Percentiles rank a stretch among this genome's conserved stretches.
These are phyloP conservation scores for Stagonosporopsis chrysanthemi DNA, from an alignment of 2,329 filamentous ascomycete genomes.

Conservation along the genomic window DNA sequence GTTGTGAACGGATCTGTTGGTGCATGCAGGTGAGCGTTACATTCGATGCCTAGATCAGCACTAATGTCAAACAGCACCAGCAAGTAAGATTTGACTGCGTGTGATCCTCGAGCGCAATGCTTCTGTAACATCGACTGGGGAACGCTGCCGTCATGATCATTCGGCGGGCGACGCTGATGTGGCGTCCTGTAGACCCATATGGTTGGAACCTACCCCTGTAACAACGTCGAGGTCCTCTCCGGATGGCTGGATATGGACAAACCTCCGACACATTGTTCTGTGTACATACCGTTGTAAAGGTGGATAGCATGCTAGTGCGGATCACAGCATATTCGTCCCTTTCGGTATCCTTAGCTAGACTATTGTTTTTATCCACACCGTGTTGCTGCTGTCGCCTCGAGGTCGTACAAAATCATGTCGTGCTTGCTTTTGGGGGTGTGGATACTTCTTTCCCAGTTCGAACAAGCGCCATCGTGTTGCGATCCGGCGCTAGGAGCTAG, in stretches of 20 bases:
- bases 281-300: slow-evolving; percentile 11
- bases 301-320: not conserved
- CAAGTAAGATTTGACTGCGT: not conserved
- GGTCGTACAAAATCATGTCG: not conserved
- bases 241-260: slow-evolving; percentile 22
- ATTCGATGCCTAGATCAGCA: slow-evolving; percentile 1
- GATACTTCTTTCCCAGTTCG: slow-evolving; percentile 6
- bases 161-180: slow-evolving; percentile 3
- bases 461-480: not conserved
- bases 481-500: slow-evolving; percentile 7
- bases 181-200: slow-evolving; percentile 8
- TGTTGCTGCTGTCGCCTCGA: not conserved
- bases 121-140: not conserved
- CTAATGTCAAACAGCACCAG: slow-evolving; percentile 12
- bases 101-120: not conserved
- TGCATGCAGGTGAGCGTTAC: slow-evolving; percentile 15
- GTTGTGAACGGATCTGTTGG: slow-evolving; percentile 19
- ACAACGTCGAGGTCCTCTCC: not conserved
- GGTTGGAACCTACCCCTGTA: slow-evolving; percentile 5
- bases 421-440: slow-evolving; percentile 15
- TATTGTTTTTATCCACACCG: not conserved
- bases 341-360: slow-evolving; percentile 7
- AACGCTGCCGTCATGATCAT: slow-evolving; percentile 2
- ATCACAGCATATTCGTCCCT: not conserved
- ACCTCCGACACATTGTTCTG: not conserved